These are phyloP conservation scores for Alliaria petiolata DNA, from an alignment of 345 rosid genomes.

Conservation along the genomic window DNA sequence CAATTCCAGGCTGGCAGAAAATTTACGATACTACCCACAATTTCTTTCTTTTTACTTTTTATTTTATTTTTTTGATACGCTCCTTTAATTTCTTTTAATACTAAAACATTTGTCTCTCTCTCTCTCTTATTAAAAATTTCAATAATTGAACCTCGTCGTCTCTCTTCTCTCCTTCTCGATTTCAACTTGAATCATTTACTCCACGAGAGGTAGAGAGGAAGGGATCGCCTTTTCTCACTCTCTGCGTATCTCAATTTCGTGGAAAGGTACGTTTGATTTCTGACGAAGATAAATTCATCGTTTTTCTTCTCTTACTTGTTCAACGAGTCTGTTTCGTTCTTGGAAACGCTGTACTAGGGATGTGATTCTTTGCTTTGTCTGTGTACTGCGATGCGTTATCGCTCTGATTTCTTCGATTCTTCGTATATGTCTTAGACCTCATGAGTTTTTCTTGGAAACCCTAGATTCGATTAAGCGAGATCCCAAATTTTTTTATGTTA, in stretches of 20 bases:
- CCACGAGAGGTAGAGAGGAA: constrained; percentile 9
- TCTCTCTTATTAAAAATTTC: constrained; percentile 8
- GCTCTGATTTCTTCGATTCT: not conserved
- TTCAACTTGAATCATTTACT: constrained; percentile 16
- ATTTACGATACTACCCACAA: not conserved
- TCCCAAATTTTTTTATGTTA: constrained; percentile 9
- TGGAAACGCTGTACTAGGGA: not conserved
- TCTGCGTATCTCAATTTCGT: not conserved
- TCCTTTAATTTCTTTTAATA: constrained; percentile 11
- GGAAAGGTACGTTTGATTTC: constrained; percentile 3
- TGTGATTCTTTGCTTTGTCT: constrained; percentile 16
- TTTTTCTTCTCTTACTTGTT: not conserved
- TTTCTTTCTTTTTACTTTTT: not conserved
- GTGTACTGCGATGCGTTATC: not conserved
- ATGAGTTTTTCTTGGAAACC: not conserved
- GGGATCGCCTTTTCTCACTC: constrained; percentile 23
- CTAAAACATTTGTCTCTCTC: constrained; percentile 8
- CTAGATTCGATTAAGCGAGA: not conserved
- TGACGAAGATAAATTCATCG: not conserved
- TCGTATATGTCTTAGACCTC: not conserved
- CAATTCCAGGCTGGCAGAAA: constrained; percentile 20
- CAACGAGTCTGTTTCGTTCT: not conserved
- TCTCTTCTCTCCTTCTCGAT: not conserved
- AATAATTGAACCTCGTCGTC: constrained; percentile 18
- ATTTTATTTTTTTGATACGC: constrained; percentile 3